phyloP scores from a whole-genome alignment of 805 yeast genomes.

The Kodamaea jinghongensis region DNA sequence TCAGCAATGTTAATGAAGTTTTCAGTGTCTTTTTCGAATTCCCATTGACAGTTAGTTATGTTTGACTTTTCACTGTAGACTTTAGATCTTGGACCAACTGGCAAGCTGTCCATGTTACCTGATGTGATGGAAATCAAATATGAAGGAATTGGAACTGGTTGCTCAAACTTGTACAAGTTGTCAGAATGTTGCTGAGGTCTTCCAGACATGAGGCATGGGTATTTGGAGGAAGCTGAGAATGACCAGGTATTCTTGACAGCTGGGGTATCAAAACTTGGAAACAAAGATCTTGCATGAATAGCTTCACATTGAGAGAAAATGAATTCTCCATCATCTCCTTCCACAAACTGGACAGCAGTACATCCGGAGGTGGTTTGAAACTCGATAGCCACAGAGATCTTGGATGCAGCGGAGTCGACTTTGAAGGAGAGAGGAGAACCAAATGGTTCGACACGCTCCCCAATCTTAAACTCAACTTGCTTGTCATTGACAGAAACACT shows the following conservation, averaged over 20 bases:
- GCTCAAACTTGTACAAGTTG: constrained; percentile 52
- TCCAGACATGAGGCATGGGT: constrained; percentile 76
- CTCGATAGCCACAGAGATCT: constrained; percentile 37
- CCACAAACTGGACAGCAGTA: constrained; percentile 85
- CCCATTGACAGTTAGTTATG: constrained; percentile 68
- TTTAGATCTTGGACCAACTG: constrained; percentile 82
- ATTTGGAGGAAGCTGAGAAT: constrained; percentile 58
- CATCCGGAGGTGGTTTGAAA: constrained; percentile 71
- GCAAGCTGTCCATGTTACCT: constrained; percentile 66
- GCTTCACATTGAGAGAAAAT: constrained; percentile 91
- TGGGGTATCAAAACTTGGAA: constrained; percentile 92
- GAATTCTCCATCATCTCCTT: constrained; percentile 67
- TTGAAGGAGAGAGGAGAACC: constrained; percentile 55
- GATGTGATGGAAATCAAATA: constrained; percentile 82
- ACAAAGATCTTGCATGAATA: constrained; percentile 81
- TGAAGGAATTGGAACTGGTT: constrained; percentile 81
- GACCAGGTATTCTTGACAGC: constrained; percentile 67
- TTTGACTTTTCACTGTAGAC: constrained; percentile 77
- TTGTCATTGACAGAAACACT: constrained; percentile 43
- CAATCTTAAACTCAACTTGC: constrained; percentile 30
- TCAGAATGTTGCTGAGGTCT: constrained; percentile 26
- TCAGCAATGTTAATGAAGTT: constrained; percentile 78
- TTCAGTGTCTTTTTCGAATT: constrained; percentile 79
- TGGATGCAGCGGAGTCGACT: neutral
- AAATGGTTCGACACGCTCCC: constrained; percentile 48